phyloP scores from a whole-genome alignment of 441 rosid genomes.

The Flueggea neowawraea region DNA sequence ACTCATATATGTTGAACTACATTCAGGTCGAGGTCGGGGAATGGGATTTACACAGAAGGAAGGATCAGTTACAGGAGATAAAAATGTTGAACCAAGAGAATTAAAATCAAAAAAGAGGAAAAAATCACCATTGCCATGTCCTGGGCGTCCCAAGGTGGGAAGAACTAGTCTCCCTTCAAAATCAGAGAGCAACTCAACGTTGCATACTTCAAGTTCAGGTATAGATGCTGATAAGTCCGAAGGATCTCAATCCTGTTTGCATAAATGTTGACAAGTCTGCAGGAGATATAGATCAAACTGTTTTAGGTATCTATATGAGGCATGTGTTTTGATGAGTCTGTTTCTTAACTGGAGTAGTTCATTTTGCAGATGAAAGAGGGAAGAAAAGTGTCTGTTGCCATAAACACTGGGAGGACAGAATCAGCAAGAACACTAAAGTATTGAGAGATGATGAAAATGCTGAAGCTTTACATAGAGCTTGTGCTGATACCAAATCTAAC shows the following conservation, averaged over 20 bases:
- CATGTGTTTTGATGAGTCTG: background rate
- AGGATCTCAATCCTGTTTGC: background rate
- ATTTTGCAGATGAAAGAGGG: background rate
- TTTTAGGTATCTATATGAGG: background rate
- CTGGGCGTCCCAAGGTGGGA: background rate
- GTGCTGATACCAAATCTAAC: background rate
- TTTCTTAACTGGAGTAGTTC: background rate
- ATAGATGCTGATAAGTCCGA: background rate
- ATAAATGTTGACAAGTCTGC: background rate
- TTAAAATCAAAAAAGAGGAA: background rate
- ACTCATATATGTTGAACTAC: too few species aligned
- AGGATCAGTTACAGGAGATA: too few species aligned
- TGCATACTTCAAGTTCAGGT: background rate
- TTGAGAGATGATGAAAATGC: background rate
- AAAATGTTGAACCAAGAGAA: too few species aligned
- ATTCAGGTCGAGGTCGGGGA: too few species aligned
- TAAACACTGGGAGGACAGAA: background rate
- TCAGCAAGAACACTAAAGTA: background rate
- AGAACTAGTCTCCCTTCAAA: background rate
- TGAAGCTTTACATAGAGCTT: background rate
- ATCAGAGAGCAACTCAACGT: background rate
- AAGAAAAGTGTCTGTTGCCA: background rate
- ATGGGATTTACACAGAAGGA: too few species aligned
- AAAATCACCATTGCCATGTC: conserved; percentile 1
- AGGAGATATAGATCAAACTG: background rate